Base-by-base conservation (phyloP, 371 early-diverging fungal genomes). In the Mortierella sp. region DNA sequence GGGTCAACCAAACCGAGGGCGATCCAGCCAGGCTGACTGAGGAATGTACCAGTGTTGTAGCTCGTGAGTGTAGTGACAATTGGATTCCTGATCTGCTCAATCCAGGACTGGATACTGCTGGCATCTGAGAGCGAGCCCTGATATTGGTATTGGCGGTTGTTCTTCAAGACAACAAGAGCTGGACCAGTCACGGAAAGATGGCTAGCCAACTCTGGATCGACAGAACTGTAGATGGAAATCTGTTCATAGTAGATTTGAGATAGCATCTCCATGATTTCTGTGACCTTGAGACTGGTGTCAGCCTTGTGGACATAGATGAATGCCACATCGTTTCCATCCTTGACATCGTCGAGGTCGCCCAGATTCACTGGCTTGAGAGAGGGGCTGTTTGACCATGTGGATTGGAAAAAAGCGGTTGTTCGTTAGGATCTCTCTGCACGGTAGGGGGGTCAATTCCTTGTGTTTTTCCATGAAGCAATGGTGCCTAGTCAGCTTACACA, bases 221-320 rank as follows among this genome's bases (percentile, higher is more conserved):
- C 29, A 1, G 76, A 56, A 24, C 22, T 46, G 56, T 60, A 41
- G 6, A 74, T 9, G n/a, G 50, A 27, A 16, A 57, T 27, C 57
- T 67, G 49, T 19, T 60, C 58, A 49, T 74, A 74, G 27, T 31
- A 74, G 43, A 60, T 63, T 50, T 68, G 76, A 3, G 76, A 74
- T 41, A 55, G 63, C 24, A 43, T 49, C 24, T 74, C 68, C 19
- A 74, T 68, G 52, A 53, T 19, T 0, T 44, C 37, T 9, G 39
- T 57, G 29, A 60, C 47, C 48, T 67, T 64, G 19, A 63, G 37
- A 39, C 44, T 52, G 31, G 64, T 60, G 19, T 60, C 46, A 2
- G 55, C 28, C 27, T 57, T 63, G 17, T 63, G 50, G 16, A 63
- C 19, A 13, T 55, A 74, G 40, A 74, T 34, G 40, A 60, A 68